These are phyloP conservation scores for Phoma sp. DNA, from an alignment of 2,329 filamentous ascomycete genomes.

Conservation along the genomic window DNA sequence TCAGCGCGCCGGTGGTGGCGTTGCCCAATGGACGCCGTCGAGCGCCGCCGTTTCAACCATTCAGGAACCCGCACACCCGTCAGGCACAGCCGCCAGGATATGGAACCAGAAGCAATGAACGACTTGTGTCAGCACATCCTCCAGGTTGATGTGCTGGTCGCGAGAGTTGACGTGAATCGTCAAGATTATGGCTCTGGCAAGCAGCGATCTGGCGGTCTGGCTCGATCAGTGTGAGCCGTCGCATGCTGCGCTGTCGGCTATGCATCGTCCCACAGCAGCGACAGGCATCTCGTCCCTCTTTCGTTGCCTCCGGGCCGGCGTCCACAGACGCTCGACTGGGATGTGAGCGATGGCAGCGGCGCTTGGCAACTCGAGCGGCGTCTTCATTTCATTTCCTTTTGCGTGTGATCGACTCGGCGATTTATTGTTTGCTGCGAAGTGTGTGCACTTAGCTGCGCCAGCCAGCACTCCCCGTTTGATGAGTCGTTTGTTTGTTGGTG, in stretches of 20 bases:
- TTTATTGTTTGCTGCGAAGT: conserved; percentile 2
- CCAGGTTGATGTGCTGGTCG: conserved; percentile 4
- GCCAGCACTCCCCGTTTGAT: background rate
- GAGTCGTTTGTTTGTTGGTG: background rate
- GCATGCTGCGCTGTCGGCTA: conserved; percentile 3
- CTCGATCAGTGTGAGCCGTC: background rate
- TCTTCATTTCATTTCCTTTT: conserved; percentile 7
- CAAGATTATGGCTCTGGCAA: background rate
- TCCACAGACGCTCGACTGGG: conserved; percentile 3
- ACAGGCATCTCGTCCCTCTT: conserved; percentile 12
- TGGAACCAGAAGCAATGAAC: conserved; percentile 13
- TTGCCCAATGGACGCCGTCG: conserved; percentile 22
- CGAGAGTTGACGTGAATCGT: background rate
- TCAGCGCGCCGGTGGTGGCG: conserved; percentile 23
- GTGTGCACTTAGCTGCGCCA: conserved; percentile 1
- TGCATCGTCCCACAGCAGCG: conserved; percentile 10
- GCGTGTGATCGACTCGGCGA: conserved; percentile 14
- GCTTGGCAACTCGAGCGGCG: conserved; percentile 12
- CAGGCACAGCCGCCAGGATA: conserved; percentile 21
- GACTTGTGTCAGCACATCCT: conserved; percentile 13
- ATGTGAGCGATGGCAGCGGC: conserved; percentile 6
- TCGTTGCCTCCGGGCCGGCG: conserved; percentile 2
- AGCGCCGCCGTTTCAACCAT: conserved; percentile 36
- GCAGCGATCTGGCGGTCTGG: background rate
- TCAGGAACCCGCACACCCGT: conserved; percentile 31